Conservation (phyloP, 495 filamentous ascomycete genomes). For the Aspergillus wentii region DNA sequence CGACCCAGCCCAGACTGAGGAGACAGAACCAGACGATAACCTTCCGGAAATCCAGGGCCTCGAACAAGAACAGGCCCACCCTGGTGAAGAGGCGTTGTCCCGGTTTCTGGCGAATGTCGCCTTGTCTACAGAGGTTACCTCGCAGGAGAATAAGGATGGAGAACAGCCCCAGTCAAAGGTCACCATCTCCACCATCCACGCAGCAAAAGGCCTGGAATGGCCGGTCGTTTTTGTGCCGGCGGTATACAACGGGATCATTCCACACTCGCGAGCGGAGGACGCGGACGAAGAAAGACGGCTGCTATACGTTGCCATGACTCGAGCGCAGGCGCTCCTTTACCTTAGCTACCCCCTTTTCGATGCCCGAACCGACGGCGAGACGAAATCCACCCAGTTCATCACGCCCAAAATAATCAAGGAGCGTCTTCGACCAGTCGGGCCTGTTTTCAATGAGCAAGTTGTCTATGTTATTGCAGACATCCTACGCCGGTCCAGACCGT, state of each 20-base stretch:
- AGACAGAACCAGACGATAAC: constrained; percentile 53
- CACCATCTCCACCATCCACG: constrained; percentile 95
- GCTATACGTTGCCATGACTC: constrained; percentile 97
- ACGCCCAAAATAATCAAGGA: constrained; percentile 38
- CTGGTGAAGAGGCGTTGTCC: constrained; percentile 63
- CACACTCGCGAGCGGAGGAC: constrained; percentile 90
- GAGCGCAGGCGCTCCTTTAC: constrained; percentile 88
- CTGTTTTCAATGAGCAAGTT: constrained; percentile 47
- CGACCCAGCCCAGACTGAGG: constrained; percentile 38
- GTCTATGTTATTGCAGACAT: constrained; percentile 60
- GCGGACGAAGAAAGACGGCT: constrained; percentile 83
- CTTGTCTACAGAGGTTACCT: constrained; percentile 69
- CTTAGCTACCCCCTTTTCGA: constrained; percentile 73
- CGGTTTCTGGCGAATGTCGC: constrained; percentile 87
- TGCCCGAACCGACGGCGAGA: constrained; percentile 55
- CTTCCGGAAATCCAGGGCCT: constrained; percentile 77
- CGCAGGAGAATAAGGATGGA: constrained; percentile 50
- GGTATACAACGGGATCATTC: constrained; percentile 87
- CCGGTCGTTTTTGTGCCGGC: constrained; percentile 93
- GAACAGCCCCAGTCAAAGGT: constrained; percentile 54
- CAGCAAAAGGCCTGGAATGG: constrained; percentile 97
- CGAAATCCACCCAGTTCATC: constrained; percentile 61
- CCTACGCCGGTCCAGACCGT: constrained; percentile 52
- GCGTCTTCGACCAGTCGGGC: constrained; percentile 53
- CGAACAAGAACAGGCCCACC: constrained; percentile 53